Evolutionary conservation across 768 basidiomycete genomes (phyloP).

Genomic region (Artomyces pyxidatus): DNA sequence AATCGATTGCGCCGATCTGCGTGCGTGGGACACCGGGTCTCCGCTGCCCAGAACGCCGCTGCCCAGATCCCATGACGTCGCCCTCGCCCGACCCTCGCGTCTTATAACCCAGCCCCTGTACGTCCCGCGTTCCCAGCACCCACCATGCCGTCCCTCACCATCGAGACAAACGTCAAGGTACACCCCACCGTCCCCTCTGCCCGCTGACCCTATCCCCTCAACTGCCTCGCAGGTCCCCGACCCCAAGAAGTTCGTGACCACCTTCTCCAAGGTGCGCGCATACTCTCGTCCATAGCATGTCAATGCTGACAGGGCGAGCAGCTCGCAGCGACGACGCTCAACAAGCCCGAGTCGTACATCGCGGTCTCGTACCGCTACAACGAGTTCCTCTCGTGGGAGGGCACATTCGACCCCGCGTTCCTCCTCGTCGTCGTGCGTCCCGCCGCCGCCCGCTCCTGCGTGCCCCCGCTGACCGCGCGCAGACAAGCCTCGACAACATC

Average conservation of each 20-base stretch:
- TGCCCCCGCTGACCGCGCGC: too few species aligned
- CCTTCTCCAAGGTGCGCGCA: slow-evolving; percentile 11
- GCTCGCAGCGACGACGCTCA: slow-evolving; percentile 45
- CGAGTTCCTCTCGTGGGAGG: slow-evolving; percentile 51
- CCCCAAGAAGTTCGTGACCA: slow-evolving; percentile 2
- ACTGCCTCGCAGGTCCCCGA: slow-evolving; percentile 1
- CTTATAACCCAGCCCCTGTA: too few species aligned
- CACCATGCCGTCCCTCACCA: slow-evolving; percentile 9
- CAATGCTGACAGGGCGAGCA: slow-evolving; percentile 16
- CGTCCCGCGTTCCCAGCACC: too few species aligned
- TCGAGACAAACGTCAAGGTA: slow-evolving; percentile 15
- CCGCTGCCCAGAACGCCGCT: too few species aligned
- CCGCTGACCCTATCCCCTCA: neutral
- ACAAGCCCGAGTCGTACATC: slow-evolving; percentile 49
- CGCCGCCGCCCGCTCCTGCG: neutral
- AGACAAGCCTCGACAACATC: slow-evolving; percentile 55
- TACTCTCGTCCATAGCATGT: neutral
- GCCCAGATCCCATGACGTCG: too few species aligned
- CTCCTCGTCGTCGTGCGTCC: slow-evolving; percentile 41
- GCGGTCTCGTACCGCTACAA: slow-evolving; percentile 48
- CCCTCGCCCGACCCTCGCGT: too few species aligned
- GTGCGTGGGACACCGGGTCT: too few species aligned
- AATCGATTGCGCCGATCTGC: too few species aligned
- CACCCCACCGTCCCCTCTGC: neutral
- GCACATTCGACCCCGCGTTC: slow-evolving; percentile 61